Evolutionary conservation across 2,329 filamentous ascomycete genomes (phyloP), one percentile per base, ranked within the genome.

Genomic region (Colletotrichum horii): DNA sequence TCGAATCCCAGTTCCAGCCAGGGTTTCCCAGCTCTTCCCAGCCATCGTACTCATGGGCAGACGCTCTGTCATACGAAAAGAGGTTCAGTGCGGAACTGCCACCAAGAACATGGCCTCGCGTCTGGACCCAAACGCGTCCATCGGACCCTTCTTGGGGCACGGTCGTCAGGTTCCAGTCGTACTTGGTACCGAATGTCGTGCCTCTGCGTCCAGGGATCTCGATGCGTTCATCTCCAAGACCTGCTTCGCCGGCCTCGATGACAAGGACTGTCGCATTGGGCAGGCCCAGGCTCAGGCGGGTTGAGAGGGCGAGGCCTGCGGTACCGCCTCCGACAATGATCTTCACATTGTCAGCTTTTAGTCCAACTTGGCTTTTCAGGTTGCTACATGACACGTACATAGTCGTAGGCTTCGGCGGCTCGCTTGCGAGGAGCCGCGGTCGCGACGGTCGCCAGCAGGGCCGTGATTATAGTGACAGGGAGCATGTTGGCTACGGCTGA

Each of bases 81-180:
- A 87, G 85, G 76, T 89, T 89, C 30, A 89, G 75, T 1, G 86
- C 83, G 14, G 83, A 85, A 43, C 83, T 85, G 7, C 88, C 87
- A 11, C 88, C 88, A 0, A 89, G 82, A 1, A 87, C 85, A 60
- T 86, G 86, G 8, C 86, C 87, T 15, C 87, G 82, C 5, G 83
- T 83, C 58, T 86, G 83, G 5, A 80, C 70, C 28, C 88, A 83
- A 7, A 81, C 77, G 5, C 85, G 83, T 6, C 81, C 80, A 24
- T 84, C 82, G 2, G 87, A 82, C n/a, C 80, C 77, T 1, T 81
- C 76, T 64, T 88, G 86, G 2, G 85, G 81, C 6, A 81, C 80
- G 0, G 86, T 85, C 6, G 84, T 82, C 77, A 88, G 84, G 61
- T 83, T 84, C 79, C 86, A 85, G 78, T 87, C 82, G 36, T 80